These are phyloP conservation scores for Ashbya aceris DNA, from an alignment of 1,139 yeast genomes.

Conservation along the genomic window DNA sequence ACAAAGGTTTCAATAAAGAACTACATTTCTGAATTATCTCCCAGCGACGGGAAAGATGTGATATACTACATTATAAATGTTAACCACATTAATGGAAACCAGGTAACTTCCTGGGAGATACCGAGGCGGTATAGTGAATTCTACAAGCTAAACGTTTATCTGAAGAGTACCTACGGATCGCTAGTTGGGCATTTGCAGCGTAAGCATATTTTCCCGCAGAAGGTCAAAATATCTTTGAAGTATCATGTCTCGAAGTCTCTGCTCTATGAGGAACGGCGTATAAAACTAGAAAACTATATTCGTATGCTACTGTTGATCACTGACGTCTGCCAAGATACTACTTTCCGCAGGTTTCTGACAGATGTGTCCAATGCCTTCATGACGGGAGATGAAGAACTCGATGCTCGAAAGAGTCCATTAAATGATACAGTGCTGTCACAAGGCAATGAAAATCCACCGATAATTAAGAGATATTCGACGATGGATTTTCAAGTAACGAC, in stretches of 20 bases:
- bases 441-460: not conserved
- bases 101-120: conserved; percentile 78
- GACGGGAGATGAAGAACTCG: conserved; percentile 12
- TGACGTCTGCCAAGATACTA: conserved; percentile 62
- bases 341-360: conserved; percentile 69
- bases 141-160: conserved; percentile 56
- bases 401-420: conserved; percentile 6
- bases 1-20: conserved; percentile 59
- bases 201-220: conserved; percentile 35
- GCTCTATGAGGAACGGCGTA: conserved; percentile 51
- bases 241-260: conserved; percentile 42
- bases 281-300: conserved; percentile 54
- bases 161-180: conserved; percentile 43
- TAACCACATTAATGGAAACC: conserved; percentile 41
- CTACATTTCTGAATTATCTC: conserved; percentile 43
- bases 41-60: conserved; percentile 50
- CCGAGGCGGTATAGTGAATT: conserved; percentile 85
- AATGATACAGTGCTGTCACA: not conserved
- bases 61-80: conserved; percentile 72
- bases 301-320: conserved; percentile 49
- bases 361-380: conserved; percentile 41
- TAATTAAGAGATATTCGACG: conserved; percentile 1
- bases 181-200: conserved; percentile 53
- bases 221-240: conserved; percentile 48
- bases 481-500: conserved; percentile 5